These are phyloP conservation scores for Magnusiomyces ingens DNA, from an alignment of 1,139 yeast species.

Conservation along the genomic window DNA sequence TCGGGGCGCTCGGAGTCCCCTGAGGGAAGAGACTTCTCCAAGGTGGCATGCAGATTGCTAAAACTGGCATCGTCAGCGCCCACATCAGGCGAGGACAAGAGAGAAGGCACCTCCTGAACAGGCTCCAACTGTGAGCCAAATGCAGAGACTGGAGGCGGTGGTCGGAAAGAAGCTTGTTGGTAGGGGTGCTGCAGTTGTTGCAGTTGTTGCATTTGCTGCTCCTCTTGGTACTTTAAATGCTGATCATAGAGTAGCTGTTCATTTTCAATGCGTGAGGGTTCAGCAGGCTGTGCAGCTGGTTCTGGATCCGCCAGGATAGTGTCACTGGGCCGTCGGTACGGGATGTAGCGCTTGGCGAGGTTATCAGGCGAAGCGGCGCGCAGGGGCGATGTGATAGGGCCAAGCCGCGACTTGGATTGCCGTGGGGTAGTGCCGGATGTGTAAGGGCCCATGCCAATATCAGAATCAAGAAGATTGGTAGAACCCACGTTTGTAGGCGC, in stretches of 20 bases:
- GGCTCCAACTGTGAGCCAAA: neutral
- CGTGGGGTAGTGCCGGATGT: neutral
- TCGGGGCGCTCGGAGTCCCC: too few species aligned
- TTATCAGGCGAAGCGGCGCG: neutral
- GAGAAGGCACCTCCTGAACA: conserved; percentile 6
- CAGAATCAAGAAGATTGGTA: too few species aligned
- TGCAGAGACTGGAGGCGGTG: neutral
- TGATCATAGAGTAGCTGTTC: conserved; percentile 21
- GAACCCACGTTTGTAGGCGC: too few species aligned
- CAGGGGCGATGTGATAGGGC: neutral
- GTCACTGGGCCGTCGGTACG: neutral
- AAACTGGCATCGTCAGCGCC: neutral
- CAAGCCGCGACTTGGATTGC: neutral
- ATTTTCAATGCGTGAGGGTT: neutral
- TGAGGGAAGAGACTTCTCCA: neutral
- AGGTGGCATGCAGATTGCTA: neutral
- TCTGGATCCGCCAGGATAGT: neutral
- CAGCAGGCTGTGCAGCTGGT: neutral
- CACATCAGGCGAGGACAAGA: neutral
- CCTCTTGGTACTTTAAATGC: conserved; percentile 20
- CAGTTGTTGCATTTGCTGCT: conserved; percentile 19
- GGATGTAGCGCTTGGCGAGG: neutral
- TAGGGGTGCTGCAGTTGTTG: conserved; percentile 19
- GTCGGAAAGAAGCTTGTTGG: neutral
- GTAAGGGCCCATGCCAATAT: too few species aligned